phyloP scores from a whole-genome alignment of 768 basidiomycete genomes.

The Exidia glandulosa region DNA sequence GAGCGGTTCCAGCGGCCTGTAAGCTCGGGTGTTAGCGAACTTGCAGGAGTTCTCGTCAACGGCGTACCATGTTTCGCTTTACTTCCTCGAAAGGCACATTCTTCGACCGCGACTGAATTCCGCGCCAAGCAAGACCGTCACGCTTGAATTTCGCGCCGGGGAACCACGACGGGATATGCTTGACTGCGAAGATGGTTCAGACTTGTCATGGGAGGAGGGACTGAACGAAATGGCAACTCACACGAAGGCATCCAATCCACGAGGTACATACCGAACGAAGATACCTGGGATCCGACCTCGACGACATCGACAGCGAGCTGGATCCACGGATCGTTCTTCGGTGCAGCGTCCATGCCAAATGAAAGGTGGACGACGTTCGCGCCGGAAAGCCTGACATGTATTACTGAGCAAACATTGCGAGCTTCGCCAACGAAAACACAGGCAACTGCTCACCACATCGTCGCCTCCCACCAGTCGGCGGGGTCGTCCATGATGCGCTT shows the following conservation, averaged over 20 bases:
- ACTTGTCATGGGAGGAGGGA: background rate
- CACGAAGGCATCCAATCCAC: constrained; percentile 9
- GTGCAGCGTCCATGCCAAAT: constrained; percentile 29
- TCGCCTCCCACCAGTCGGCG: constrained; percentile 24
- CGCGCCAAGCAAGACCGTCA: background rate
- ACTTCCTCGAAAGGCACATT: background rate
- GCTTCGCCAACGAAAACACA: background rate
- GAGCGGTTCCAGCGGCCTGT: constrained; percentile 21
- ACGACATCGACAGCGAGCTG: constrained; percentile 29
- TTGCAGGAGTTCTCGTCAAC: background rate
- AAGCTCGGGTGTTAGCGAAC: background rate
- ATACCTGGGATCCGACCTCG: constrained; percentile 24
- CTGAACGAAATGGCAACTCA: too few species aligned
- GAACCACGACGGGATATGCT: constrained; percentile 13
- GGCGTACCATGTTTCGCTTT: constrained; percentile 26
- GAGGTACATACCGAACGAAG: constrained; percentile 15
- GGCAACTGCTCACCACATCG: constrained; percentile 19
- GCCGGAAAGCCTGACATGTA: constrained; percentile 20
- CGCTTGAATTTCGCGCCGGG: constrained; percentile 11
- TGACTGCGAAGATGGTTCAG: background rate
- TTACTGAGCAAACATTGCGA: background rate
- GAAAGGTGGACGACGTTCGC: constrained; percentile 30
- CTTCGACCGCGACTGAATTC: background rate
- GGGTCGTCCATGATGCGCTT: constrained; percentile 28
- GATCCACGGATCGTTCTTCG: constrained; percentile 29